Evolutionary conservation across 371 early-diverging fungal genomes (phyloP), one percentile per base, ranked within the genome.

Genomic region (Actinomortierella wolfii): DNA sequence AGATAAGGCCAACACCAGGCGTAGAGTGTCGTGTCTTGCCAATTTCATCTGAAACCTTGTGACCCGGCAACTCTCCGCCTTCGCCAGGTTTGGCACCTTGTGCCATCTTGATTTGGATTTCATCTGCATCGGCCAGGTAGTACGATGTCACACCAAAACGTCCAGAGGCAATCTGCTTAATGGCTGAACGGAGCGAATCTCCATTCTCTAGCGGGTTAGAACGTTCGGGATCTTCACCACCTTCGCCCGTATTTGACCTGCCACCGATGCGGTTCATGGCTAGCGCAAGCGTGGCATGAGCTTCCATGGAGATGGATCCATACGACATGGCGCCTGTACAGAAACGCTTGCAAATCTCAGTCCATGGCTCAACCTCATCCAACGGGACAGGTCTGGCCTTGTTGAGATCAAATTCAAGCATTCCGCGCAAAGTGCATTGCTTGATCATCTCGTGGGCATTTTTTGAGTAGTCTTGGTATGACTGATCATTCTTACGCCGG

Each of bases 321-420:
- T 97, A 98, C n/a, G 94, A 93, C 98, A 98, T 98, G 63, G 98
- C 98, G 57, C 98, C 98, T 20, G 98, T 98, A 67, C 92, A 93
- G 81, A 96, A 98, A 28, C 97, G 89, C 84, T 91, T 93, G 54
- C 95, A 96, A 76, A 98, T 96, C 47, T 81, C 80, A 17, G 92
- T 92, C 98, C 98, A 98, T 48, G 96, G 91, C 82, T 98, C 98
- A 40, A 98, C 98, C 67, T 95, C 89, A 15, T 97, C 97, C 18
- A 98, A 58, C 9, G 96, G 92, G 53, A 98, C 86, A 3, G 94
- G 78, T 54, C 77, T 85, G 54, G 81, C 78, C 51, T 86, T 86
- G 18, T 87, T 87, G 65, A 80, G 89, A 59, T 90, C 87, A 64
- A 97, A 94, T 51, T 96, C 97, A 13, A 98, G 89, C 81, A 96